phyloP scores from a whole-genome alignment of 2,329 filamentous ascomycete genomes.

The Calonectria pseudoturangicola region DNA sequence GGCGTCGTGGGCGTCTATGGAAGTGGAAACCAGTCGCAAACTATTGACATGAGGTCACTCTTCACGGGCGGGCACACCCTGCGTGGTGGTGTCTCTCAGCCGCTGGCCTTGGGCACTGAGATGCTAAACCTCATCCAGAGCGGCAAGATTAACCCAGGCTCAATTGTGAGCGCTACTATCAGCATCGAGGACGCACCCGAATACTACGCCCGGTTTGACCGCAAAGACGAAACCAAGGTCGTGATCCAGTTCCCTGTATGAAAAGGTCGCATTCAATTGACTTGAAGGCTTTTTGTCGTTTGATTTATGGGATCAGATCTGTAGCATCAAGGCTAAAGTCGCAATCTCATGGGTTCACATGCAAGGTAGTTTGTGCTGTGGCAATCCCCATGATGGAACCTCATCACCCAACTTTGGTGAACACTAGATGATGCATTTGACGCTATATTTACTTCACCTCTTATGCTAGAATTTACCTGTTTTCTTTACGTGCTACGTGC shows the following conservation, averaged over 20 bases:
- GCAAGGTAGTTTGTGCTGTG: background rate
- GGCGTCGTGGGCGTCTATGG: background rate
- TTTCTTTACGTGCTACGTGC: background rate
- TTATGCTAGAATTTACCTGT: background rate
- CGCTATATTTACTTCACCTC: background rate
- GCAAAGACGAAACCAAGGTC: background rate
- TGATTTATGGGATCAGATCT: background rate
- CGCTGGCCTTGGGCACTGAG: conserved; percentile 4
- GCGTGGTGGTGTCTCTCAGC: conserved; percentile 1
- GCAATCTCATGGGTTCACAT: background rate
- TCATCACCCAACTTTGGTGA: background rate
- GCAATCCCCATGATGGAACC: background rate
- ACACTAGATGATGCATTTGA: background rate
- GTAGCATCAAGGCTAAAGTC: background rate
- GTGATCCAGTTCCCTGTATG: background rate
- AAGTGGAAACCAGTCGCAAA: conserved; percentile 3
- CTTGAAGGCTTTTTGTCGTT: background rate
- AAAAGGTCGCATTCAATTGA: background rate
- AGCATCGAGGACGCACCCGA: conserved; percentile 2
- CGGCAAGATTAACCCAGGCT: background rate
- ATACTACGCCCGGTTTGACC: conserved; percentile 2
- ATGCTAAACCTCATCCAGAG: background rate
- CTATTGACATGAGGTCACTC: conserved; percentile 1
- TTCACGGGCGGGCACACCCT: conserved; percentile 9
- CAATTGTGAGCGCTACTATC: conserved; percentile 6